Evolutionary conservation across 352 stramenopile genomes (phyloP), one percentile per base, ranked within the genome.

Genomic region (Peronosclerospora sorghi): DNA sequence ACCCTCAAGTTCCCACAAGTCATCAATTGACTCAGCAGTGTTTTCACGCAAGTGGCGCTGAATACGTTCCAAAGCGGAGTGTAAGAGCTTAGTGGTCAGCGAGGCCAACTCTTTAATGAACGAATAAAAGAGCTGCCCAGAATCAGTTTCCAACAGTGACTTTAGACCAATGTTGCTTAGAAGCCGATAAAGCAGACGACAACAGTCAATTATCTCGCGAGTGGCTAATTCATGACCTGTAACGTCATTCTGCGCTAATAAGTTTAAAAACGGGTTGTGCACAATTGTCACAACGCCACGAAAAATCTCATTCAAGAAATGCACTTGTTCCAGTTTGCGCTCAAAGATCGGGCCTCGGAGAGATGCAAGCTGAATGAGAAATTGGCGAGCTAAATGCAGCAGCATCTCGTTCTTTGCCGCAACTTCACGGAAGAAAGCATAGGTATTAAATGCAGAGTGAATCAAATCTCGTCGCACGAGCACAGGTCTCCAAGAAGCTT

Each of bases 361-460:
- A 14, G 77, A 90, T 30, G 76, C 80, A 15, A 92, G 45, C 47
- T 88, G 77, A 42, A 92, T 73, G 0, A 90, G 47, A 36, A 87
- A 87, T 59, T 90, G 77, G 2, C 77, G 67, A 30, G 74, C 67
- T 26, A 87, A 67, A 48, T 90, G 77, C n/a, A 87, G 57, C 20
- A 90, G 43, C 19, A 56, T 72, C 14, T 83, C 75, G 35, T 86
- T 87, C 24, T 80, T 73, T 32, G 63, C 65, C 20, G 73, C 61
- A 23, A 87, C 52, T 38, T 69, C 78, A 8, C 77, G 70, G 41
- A 87, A 84, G 40, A 85, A 85, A 14, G 68, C 73, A 56, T 90
- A 90, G 21, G 77, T 87, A 48, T 90, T 86, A 56, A 86, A 90
- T 7, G 74, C 74, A n/a, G 73, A 77, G 55, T 90, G 75, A 53